Evolutionary conservation across 768 basidiomycete species (phyloP).

Genomic region (Tricholoma furcatifolium): DNA sequence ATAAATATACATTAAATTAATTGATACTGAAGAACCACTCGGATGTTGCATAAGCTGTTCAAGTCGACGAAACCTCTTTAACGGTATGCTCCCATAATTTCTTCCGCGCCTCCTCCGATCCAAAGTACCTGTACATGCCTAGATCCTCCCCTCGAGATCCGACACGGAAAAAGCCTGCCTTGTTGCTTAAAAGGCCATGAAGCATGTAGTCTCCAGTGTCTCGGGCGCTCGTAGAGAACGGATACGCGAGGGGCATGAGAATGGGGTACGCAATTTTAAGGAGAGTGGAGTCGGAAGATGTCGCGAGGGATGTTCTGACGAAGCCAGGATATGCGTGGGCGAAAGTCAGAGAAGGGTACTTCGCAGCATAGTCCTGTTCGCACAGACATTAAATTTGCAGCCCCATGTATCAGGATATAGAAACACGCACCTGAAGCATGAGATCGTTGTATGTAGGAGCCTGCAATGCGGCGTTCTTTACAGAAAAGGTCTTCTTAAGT

Average conservation of each 20-base stretch:
- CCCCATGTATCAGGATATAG: not conserved
- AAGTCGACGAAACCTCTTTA: constrained; percentile 8
- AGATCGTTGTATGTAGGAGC: constrained; percentile 41
- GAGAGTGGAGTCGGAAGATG: constrained; percentile 24
- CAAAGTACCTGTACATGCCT: constrained; percentile 30
- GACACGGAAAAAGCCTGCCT: constrained; percentile 28
- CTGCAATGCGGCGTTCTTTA: constrained; percentile 25
- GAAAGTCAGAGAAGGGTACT: constrained; percentile 36
- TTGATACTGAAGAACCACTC: not conserved
- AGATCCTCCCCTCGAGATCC: constrained; percentile 32
- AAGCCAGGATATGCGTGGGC: constrained; percentile 37
- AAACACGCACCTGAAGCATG: constrained; percentile 34
- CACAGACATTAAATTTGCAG: not conserved
- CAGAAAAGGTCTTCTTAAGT: constrained; percentile 37
- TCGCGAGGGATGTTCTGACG: constrained; percentile 32
- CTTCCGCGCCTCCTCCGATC: constrained; percentile 35
- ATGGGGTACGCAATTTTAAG: constrained; percentile 20
- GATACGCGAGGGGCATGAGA: constrained; percentile 17
- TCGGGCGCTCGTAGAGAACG: constrained; percentile 8
- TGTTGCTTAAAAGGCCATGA: constrained; percentile 25
- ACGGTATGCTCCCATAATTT: constrained; percentile 36
- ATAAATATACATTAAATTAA: not conserved
- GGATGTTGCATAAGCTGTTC: not conserved
- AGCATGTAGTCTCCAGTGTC: constrained; percentile 32
- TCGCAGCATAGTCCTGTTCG: constrained; percentile 32